These are phyloP conservation scores for Fusarium napiforme DNA, from an alignment of 2,329 filamentous ascomycete genomes.

Conservation along the genomic window DNA sequence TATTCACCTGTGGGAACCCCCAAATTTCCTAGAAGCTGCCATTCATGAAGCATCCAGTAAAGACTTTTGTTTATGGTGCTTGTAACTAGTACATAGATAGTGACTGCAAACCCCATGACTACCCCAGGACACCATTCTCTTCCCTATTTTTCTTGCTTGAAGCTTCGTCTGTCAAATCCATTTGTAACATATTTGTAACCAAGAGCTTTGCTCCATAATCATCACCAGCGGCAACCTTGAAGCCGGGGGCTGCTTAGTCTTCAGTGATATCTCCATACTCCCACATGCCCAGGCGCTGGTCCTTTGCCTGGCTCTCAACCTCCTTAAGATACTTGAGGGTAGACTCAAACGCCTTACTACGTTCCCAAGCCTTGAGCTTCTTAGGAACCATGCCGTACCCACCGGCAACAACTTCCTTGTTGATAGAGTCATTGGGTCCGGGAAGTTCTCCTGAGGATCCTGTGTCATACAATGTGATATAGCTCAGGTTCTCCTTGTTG, in stretches of 20 bases:
- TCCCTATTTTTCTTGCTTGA: constrained; percentile 17
- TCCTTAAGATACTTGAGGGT: constrained; percentile 78
- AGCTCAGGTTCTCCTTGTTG: constrained; percentile 80
- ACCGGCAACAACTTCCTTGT: constrained; percentile 84
- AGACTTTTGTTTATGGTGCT: constrained; percentile 5
- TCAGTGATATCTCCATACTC: constrained; percentile 98
- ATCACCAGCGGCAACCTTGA: not conserved
- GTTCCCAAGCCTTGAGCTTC: constrained; percentile 93
- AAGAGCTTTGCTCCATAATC: constrained; percentile 15
- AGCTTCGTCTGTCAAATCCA: constrained; percentile 2
- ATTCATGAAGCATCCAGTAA: not conserved
- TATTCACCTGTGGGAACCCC: constrained; percentile 12
- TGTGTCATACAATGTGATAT: constrained; percentile 89
- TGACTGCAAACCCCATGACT: not conserved
- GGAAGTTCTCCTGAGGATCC: constrained; percentile 65
- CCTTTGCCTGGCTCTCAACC: constrained; percentile 82
- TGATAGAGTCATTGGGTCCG: constrained; percentile 81
- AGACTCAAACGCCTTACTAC: constrained; percentile 73
- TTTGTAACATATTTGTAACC: constrained; percentile 26
- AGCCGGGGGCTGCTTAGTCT: constrained; percentile 65
- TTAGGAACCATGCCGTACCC: constrained; percentile 91
- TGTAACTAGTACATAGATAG: constrained; percentile 16
- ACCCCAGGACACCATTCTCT: constrained; percentile 22
- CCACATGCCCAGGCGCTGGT: constrained; percentile 88
- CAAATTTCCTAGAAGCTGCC: not conserved